Evolutionary conservation across 768 basidiomycete genomes (phyloP).

Genomic region (Lentinula guzmanii): DNA sequence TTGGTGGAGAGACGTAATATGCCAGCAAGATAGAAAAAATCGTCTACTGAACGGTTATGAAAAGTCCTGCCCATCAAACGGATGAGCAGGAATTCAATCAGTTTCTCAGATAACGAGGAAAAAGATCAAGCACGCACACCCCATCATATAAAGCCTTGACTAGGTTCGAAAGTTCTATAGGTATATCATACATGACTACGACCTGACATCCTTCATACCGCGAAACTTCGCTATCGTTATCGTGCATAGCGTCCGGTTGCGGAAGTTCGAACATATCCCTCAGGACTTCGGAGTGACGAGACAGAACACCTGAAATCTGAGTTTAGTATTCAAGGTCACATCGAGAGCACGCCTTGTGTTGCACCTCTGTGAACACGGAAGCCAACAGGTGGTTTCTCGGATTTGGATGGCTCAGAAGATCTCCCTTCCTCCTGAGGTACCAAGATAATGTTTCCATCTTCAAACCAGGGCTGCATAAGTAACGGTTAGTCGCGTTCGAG

Average conservation of each 20-base stretch:
- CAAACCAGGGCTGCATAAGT: constrained; percentile 43
- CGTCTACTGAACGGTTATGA: constrained; percentile 31
- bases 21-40: constrained; percentile 52
- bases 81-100: not conserved
- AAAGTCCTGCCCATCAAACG: constrained; percentile 24
- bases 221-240: constrained; percentile 14
- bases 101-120: not conserved
- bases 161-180: constrained; percentile 41
- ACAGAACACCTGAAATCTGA: constrained; percentile 20
- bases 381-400: constrained; percentile 22
- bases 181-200: constrained; percentile 46
- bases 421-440: constrained; percentile 27
- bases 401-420: constrained; percentile 9
- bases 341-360: not conserved
- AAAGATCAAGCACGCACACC: constrained; percentile 30
- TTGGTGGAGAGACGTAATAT: constrained; percentile 55
- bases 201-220: constrained; percentile 40
- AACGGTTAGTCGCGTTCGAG: not conserved
- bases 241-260: constrained; percentile 25
- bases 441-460: constrained; percentile 55
- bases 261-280: constrained; percentile 49
- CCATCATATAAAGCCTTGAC: constrained; percentile 54
- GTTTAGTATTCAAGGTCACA: not conserved
- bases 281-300: constrained; percentile 53
- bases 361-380: constrained; percentile 48